phyloP scores from a whole-genome alignment of 371 early-diverging fungal species.

The Rhizopus stolonifer region DNA sequence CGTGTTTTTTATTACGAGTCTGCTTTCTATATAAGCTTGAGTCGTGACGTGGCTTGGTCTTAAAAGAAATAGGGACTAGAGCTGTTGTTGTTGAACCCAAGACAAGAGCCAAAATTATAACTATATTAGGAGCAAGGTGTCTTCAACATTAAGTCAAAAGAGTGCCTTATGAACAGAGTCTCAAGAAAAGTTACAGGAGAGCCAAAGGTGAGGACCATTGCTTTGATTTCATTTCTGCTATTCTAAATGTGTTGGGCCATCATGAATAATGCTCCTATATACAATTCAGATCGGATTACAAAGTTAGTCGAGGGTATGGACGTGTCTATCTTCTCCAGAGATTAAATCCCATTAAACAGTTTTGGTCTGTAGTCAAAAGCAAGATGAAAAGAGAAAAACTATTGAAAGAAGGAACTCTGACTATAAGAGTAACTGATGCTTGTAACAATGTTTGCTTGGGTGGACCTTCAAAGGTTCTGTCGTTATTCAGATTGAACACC shows the following conservation, averaged over 20 bases:
- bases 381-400: constrained; percentile 15
- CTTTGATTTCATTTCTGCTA: constrained; percentile 7
- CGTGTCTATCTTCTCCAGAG: too few species aligned
- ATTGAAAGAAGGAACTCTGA: constrained; percentile 14
- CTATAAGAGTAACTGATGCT: constrained; percentile 6
- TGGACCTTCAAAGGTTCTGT: constrained; percentile 12
- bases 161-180: constrained; percentile 1
- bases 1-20: constrained; percentile 14
- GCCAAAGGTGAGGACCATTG: too few species aligned
- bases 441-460: constrained; percentile 12
- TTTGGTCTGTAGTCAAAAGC: constrained; percentile 21
- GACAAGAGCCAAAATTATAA: not conserved
- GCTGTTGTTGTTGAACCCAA: not conserved
- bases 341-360: constrained; percentile 20
- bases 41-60: not conserved
- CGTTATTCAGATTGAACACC: constrained; percentile 14
- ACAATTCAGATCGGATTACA: constrained; percentile 14
- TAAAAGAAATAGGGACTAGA: not conserved
- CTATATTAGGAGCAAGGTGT: constrained; percentile 1
- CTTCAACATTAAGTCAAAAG: constrained; percentile 9
- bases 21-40: constrained; percentile 7
- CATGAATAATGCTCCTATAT: constrained; percentile 5
- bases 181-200: constrained; percentile 8
- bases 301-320: constrained; percentile 13
- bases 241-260: constrained; percentile 7